Base-by-base conservation (phyloP, 2,329 filamentous ascomycete species). In the Talaromyces islandicus region DNA sequence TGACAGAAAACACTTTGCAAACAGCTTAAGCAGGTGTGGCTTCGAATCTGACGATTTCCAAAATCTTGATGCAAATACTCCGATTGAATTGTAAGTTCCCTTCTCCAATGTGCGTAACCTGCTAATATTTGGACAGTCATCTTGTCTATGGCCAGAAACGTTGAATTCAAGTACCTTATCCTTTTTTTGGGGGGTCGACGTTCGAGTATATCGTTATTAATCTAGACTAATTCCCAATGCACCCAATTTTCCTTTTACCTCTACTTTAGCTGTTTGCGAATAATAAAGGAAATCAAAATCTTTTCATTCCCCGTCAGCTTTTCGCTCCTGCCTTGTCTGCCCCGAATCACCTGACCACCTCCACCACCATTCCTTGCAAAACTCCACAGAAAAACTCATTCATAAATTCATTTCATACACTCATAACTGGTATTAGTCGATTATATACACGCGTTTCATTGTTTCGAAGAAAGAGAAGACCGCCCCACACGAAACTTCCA, bases 121-220 rank as follows among this genome's bases (percentile, higher is more conserved):
- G 7, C 43, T 46, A 46, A 46, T 17, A 24, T 21, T 21, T 46
- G 11, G n/a, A 46, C 32, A 61, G 56, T n/a, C 58, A 52, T 35
- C 50, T 68, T 3, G 64, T 62, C 38, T 58, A 51, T 7, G 61
- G 62, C 2, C 56, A 61, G 19, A 64, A 64, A 46, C 21, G 11
- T 6, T 38, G 35, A 38, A 38, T n/a, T n/a, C 35, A 38, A n/a
- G 7, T 38, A 3, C n/a, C 17, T n/a, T 9, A 38, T 38, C 17
- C 3, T 38, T n/a, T 17, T 38, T 38, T 7, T n/a, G 35, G 35
- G n/a, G 32, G 35, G 35, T 38, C 17, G 35, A n/a, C 6, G 14
- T 38, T 38, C n/a, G 14, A 17, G 17, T 38, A 38, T 38, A 38
- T 6, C 17, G 7, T 38, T 17, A n/a, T n/a, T n/a, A 38, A 38